These are phyloP conservation scores for Lachnellula suecica DNA, from an alignment of 2,329 filamentous ascomycete species.

Conservation along the genomic window DNA sequence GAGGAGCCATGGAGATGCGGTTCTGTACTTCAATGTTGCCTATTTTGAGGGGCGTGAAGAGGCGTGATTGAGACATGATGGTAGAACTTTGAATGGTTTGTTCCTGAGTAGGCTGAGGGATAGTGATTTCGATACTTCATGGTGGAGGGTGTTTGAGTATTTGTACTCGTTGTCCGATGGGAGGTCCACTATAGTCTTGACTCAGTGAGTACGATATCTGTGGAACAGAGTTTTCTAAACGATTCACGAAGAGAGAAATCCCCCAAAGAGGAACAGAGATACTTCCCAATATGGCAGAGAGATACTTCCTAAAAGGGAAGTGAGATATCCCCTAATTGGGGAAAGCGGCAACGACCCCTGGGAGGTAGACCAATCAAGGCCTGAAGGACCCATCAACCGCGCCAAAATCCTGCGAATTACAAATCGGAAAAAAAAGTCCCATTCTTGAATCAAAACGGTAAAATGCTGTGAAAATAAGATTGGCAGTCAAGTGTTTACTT, in stretches of 20 bases:
- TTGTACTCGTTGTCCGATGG: not conserved
- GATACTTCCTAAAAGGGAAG: not conserved
- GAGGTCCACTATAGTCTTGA: not conserved
- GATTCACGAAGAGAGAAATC: not conserved
- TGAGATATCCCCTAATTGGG: not conserved
- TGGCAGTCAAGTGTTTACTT: no score
- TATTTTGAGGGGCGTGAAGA: constrained; percentile 44
- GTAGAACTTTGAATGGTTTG: not conserved
- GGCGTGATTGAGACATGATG: constrained; percentile 14
- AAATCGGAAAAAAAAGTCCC: no score
- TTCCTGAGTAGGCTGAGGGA: not conserved
- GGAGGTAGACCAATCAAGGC: no score
- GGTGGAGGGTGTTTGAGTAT: not conserved
- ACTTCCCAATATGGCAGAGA: not conserved
- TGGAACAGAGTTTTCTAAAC: not conserved
- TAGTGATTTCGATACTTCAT: not conserved
- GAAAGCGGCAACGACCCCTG: no score
- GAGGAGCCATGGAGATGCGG: constrained; percentile 53
- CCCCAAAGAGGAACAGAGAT: not conserved
- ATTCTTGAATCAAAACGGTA: no score
- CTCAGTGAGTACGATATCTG: not conserved
- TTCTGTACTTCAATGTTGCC: constrained; percentile 41
- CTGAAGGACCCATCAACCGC: no score
- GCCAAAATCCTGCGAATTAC: no score
- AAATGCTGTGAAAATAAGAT: no score